Conservation (phyloP, 2,329 filamentous ascomycete genomes). For the Mariannaea elegans region DNA sequence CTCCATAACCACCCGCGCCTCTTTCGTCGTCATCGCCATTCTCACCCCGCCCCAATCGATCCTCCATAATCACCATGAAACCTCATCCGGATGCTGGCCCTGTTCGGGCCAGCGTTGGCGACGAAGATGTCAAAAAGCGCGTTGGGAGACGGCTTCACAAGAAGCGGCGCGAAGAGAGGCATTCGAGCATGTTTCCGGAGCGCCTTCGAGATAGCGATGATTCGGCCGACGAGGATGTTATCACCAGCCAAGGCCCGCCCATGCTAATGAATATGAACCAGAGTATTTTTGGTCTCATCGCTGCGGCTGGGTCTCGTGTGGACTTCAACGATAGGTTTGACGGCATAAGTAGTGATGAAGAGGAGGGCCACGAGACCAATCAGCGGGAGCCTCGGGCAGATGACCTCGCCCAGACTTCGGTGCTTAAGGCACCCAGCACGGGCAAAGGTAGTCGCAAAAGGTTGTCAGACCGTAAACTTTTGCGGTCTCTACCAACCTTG, state of each 20-base stretch:
- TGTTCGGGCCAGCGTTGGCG: constrained; percentile 36
- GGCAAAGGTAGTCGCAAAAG: constrained; percentile 57
- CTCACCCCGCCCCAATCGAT: constrained; percentile 22
- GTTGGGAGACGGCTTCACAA: constrained; percentile 56
- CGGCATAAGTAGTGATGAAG: constrained; percentile 81
- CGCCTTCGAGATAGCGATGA: constrained; percentile 60
- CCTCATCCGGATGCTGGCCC: constrained; percentile 30
- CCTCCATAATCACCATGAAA: constrained; percentile 29
- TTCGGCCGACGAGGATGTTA: constrained; percentile 59
- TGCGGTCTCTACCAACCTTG: constrained; percentile 72
- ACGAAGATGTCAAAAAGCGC: constrained; percentile 50
- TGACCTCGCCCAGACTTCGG: constrained; percentile 53
- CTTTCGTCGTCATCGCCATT: constrained; percentile 3
- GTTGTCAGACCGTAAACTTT: constrained; percentile 71
- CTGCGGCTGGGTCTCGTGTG: constrained; percentile 82
- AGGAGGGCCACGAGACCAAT: constrained; percentile 62
- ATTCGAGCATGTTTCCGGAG: constrained; percentile 57
- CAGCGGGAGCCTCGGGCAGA: constrained; percentile 56
- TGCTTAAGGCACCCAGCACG: constrained; percentile 47
- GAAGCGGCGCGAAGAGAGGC: constrained; percentile 51
- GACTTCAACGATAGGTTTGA: constrained; percentile 86
- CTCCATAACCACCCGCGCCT: not conserved
- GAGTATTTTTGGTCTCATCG: constrained; percentile 92
- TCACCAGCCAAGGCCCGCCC: constrained; percentile 54
- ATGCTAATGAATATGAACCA: constrained; percentile 85